Base-by-base conservation (phyloP, 495 filamentous ascomycete species). In the Lasiosphaeria ovina region DNA sequence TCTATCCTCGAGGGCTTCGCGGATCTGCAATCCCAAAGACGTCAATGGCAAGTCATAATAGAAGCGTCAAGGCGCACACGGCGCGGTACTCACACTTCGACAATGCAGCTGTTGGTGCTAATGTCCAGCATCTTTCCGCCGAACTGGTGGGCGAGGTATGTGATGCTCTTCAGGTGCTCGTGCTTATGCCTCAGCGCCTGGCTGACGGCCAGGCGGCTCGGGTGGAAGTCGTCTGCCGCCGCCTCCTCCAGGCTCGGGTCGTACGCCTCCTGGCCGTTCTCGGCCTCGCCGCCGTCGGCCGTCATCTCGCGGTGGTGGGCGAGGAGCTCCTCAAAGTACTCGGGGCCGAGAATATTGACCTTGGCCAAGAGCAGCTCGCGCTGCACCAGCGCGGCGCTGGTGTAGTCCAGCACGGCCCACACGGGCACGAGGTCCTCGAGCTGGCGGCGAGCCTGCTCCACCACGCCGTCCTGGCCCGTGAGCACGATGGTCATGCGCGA, bases 401-500 rank as follows among this genome's bases (percentile, higher is more conserved):
- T 97, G 77, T 98, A 98, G 74, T 98, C 94, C 60, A 98, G 79
- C 14, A 98, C 94, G 35, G 94, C 94, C 94, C 94, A 98, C 54
- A 98, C 94, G 35, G 94, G 94, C 35, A 98, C 94, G 35, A 98
- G 80, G 69, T 98, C 94, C 69, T 98, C 94, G 14, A 98, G 80
- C 79, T 98, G 94, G 57, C 94, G 83, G 45, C 94, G 87, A 50
- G 94, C 94, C 78, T 98, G 94, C 81, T 98, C 94, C 14, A 98
- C 93, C 24, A 98, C 94, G 51, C 93, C 94, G 67, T 98, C 93
- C 76, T 97, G 93, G 42, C 94, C 94, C 59, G 89, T 89, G 47
- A 98, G 81, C 58, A 98, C 94, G 64, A 98, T 98, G 44, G 94
- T 98, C 94, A 98, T 98, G 66, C 94, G 92, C 24, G 91, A 96